Evolutionary conservation across 2,329 filamentous ascomycete genomes (phyloP).

Genomic region (Pseudogymnoascus pannorum): DNA sequence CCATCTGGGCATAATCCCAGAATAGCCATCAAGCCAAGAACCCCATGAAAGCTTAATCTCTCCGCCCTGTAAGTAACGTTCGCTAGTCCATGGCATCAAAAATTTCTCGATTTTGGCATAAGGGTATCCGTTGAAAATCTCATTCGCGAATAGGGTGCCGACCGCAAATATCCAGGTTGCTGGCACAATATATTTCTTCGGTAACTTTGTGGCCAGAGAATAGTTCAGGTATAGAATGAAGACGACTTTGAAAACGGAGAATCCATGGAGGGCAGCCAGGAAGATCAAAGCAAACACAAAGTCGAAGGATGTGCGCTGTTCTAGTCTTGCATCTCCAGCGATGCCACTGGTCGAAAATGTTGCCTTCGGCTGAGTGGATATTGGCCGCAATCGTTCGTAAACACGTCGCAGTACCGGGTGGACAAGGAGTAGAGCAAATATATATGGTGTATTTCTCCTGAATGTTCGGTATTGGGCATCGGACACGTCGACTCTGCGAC

Average conservation of each 20-base stretch:
- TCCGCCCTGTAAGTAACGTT: slow-evolving; percentile 1
- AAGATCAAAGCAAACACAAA: slow-evolving; percentile 74
- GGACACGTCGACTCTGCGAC: slow-evolving; percentile 85
- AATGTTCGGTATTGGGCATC: slow-evolving; percentile 84
- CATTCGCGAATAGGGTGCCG: slow-evolving; percentile 78
- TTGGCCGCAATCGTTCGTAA: slow-evolving; percentile 49
- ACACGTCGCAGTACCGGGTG: slow-evolving; percentile 71
- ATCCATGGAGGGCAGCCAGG: slow-evolving; percentile 70
- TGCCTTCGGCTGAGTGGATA: slow-evolving; percentile 12
- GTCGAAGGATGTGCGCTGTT: slow-evolving; percentile 75
- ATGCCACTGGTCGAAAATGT: slow-evolving; percentile 16
- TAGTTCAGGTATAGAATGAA: slow-evolving; percentile 77
- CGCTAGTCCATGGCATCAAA: slow-evolving; percentile 31
- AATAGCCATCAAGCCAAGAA: slow-evolving; percentile 66
- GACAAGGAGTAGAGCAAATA: slow-evolving; percentile 63
- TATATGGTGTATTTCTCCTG: slow-evolving; percentile 75
- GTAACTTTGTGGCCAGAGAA: slow-evolving; percentile 64
- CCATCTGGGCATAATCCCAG: slow-evolving; percentile 84
- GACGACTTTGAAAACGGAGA: slow-evolving; percentile 77
- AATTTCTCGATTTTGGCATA: slow-evolving; percentile 55
- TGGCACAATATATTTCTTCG: slow-evolving; percentile 61
- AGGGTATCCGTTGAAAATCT: slow-evolving; percentile 70
- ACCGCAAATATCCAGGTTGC: slow-evolving; percentile 91
- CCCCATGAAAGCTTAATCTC: slow-evolving; percentile 42
- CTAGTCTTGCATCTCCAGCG: slow-evolving; percentile 49